Conservation (phyloP, 495 filamentous ascomycete genomes). For the Thermochaetoides thermophila region DNA sequence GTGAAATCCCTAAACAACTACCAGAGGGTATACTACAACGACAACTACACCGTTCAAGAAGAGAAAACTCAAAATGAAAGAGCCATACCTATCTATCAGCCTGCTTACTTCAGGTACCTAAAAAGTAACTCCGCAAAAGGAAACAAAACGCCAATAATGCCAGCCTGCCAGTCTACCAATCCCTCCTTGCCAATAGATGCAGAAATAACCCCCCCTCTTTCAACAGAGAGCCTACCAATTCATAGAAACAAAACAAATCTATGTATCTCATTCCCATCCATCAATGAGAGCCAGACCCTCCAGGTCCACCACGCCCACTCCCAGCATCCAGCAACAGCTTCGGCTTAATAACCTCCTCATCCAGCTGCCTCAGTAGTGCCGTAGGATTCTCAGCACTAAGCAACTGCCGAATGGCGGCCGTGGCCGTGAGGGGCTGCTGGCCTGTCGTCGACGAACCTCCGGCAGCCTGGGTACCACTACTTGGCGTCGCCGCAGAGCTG, state of each 20-base stretch:
- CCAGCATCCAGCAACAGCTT: constrained; percentile 65
- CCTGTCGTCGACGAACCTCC: constrained; percentile 20
- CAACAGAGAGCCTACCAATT: too few species aligned
- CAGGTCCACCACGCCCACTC: constrained; percentile 15
- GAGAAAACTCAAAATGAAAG: too few species aligned
- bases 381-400: constrained; percentile 71
- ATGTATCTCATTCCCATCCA: not conserved
- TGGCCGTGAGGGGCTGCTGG: constrained; percentile 44
- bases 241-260: not conserved
- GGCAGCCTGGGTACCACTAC: constrained; percentile 14
- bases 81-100: too few species aligned
- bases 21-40: too few species aligned
- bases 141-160: too few species aligned
- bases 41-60: too few species aligned
- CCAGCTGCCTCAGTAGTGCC: constrained; percentile 80
- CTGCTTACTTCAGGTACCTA: too few species aligned
- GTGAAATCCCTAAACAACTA: too few species aligned
- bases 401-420: constrained; percentile 51
- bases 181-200: too few species aligned
- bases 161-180: too few species aligned
- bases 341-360: constrained; percentile 95
- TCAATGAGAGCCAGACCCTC: constrained; percentile 3
- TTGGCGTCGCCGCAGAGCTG: constrained; percentile 12
- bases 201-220: too few species aligned
- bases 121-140: too few species aligned